Evolutionary conservation across 148 eudicot genomes (phyloP), one percentile per base, ranked within the genome.

Genomic region (Rhododendron griersonianum): DNA sequence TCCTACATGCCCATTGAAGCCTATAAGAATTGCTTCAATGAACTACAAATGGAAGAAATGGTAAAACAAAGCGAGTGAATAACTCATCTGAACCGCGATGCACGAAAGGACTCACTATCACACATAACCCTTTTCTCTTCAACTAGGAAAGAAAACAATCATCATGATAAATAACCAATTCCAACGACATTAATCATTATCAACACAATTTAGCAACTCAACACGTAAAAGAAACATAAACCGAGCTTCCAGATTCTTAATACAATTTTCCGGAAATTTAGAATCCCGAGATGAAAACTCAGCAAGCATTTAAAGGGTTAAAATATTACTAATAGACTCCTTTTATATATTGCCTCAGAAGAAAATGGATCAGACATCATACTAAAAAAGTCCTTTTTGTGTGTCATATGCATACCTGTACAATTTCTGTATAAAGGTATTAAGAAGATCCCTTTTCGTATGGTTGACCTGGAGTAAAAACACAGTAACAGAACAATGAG

Each of bases 371-470:
- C 48, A 55, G 47, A 35, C 44, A 30, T 10, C 47, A 37, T 25
- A 39, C 18, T 11, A 21, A 30, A 59, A 28, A 39, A 39, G 30
- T 55, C 25, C 7, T 39, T 51, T 5, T 33, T 59, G 45, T 61
- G 51, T 61, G 50, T 47, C 18, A 82, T 16, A 39, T 37, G 48
- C 76, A 83, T 73, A 89, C 91, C 84, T 87, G 84, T 87, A 89
- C 48, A 82, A 30, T 9, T 84, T 69, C 48, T 79, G 71, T 51
- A 87, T 82, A 18, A 85, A 74, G 55, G 84, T 85, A 55, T 37
- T 69, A 19, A 81, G 91, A 15, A 91, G 88, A 67, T 90, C 90
- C 79, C 93, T 83, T 83, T 90, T 91, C 28, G 89, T 84, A 67
- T 87, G 89, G 84, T 91, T 89, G 45, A 91, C 91, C 93, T 89